Percentiles rank a stretch among this genome's conserved stretches.
phyloP scores from a whole-genome alignment of 768 basidiomycete genomes.

The Tricholomella constricta region DNA sequence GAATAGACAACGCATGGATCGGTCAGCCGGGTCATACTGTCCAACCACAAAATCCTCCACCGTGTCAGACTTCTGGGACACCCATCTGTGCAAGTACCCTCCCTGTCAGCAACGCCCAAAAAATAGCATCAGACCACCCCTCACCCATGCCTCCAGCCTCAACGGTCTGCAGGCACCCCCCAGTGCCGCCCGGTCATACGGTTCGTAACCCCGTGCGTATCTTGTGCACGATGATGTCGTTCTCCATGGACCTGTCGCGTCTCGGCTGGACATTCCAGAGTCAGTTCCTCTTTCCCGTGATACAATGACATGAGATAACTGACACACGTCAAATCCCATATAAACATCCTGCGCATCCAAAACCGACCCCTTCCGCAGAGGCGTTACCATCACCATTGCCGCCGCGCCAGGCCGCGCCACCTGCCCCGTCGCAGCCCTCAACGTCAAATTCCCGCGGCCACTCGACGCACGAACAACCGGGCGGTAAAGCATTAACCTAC shows the following conservation, averaged over 20 bases:
- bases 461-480: background rate
- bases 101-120: background rate
- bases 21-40: constrained; percentile 48
- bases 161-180: constrained; percentile 60
- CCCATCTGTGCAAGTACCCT: constrained; percentile 32
- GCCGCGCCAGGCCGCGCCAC: constrained; percentile 16
- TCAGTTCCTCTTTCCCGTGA: no score
- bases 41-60: constrained; percentile 45
- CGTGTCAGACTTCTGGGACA: constrained; percentile 37
- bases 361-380: constrained; percentile 35
- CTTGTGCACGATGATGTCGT: constrained; percentile 57
- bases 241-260: constrained; percentile 63
- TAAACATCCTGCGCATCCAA: constrained; percentile 34
- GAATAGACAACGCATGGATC: constrained; percentile 30
- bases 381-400: constrained; percentile 15
- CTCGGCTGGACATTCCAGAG: constrained; percentile 33
- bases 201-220: constrained; percentile 50
- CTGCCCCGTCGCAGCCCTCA: constrained; percentile 17
- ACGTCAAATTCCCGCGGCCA: background rate
- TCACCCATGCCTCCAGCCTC: constrained; percentile 73
- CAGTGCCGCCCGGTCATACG: constrained; percentile 56
- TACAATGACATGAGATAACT: background rate
- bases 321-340: constrained; percentile 20
- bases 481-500: constrained; percentile 9
- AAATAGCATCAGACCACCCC: constrained; percentile 59